Conservation (phyloP, 805 yeast genomes). For the Wickerhamiella occidentalis region DNA sequence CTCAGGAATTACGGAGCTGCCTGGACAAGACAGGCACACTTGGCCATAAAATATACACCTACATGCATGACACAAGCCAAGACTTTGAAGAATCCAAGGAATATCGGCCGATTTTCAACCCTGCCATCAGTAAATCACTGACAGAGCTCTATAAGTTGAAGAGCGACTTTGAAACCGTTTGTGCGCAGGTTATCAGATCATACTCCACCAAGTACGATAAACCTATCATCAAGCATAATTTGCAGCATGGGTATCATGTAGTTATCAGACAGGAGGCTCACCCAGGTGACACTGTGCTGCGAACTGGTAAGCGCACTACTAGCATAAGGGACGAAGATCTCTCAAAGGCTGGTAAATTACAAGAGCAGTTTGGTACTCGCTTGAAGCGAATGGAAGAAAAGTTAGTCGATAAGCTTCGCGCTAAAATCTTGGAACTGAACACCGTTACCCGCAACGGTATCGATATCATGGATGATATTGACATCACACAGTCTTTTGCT, state of each 20-base stretch:
- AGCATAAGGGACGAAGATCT: constrained; percentile 14
- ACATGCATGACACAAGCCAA: not conserved
- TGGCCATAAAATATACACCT: not conserved
- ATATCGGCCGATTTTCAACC: not conserved
- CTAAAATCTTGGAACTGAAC: constrained; percentile 35
- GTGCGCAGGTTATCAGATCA: not conserved
- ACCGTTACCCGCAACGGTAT: constrained; percentile 40
- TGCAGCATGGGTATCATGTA: not conserved
- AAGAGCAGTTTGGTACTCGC: constrained; percentile 35
- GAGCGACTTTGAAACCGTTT: not conserved
- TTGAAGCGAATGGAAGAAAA: constrained; percentile 45
- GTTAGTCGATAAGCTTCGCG: constrained; percentile 40
- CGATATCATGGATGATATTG: constrained; percentile 49
- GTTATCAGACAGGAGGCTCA: not conserved
- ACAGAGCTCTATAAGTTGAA: not conserved
- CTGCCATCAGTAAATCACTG: not conserved
- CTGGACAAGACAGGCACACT: not conserved
- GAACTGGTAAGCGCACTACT: constrained; percentile 1
- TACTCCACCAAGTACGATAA: not conserved
- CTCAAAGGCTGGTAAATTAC: constrained; percentile 34
- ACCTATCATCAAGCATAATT: not conserved
- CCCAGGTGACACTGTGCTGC: not conserved
- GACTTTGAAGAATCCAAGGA: not conserved
- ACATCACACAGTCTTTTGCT: constrained; percentile 63
- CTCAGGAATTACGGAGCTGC: not conserved